phyloP scores from a whole-genome alignment of 148 eudicot species.

The Chenopodium suecicum region DNA sequence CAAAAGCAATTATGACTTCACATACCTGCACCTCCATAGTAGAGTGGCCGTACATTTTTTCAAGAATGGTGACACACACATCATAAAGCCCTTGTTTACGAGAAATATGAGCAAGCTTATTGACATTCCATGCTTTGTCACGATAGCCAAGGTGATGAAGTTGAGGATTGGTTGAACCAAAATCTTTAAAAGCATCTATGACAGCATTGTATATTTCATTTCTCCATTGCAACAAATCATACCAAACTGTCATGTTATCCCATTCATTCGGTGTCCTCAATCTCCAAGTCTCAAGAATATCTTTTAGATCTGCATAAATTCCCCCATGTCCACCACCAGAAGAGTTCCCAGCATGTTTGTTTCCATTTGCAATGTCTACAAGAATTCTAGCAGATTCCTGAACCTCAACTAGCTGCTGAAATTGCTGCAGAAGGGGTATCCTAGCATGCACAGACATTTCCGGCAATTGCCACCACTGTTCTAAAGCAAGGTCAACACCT shows the following conservation, averaged over 20 bases:
- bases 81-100: slow-evolving; percentile 93
- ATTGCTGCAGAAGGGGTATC: slow-evolving; percentile 88
- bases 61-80: slow-evolving; percentile 90
- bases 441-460: slow-evolving; percentile 97
- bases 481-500: slow-evolving; percentile 92
- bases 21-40: slow-evolving; percentile 99
- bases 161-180: slow-evolving; percentile 66
- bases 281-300: slow-evolving; percentile 99
- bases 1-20: neutral
- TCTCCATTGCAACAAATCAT: slow-evolving; percentile 97
- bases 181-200: slow-evolving; percentile 92
- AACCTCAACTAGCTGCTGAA: slow-evolving; percentile 96
- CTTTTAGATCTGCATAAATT: slow-evolving; percentile 88
- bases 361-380: slow-evolving; percentile 83
- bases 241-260: slow-evolving; percentile 98
- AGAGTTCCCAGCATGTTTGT: slow-evolving; percentile 64
- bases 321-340: slow-evolving; percentile 69
- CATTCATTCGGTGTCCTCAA: slow-evolving; percentile 96
- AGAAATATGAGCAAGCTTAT: slow-evolving; percentile 91
- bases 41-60: slow-evolving; percentile 96
- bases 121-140: slow-evolving; percentile 99
- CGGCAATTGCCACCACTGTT: slow-evolving; percentile 99
- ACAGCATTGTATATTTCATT: slow-evolving; percentile 95
- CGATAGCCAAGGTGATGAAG: slow-evolving; percentile 98
- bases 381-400: slow-evolving; percentile 92